Evolutionary conservation across 306 rosid genomes (phyloP).

Genomic region (Cicer arietinum): DNA sequence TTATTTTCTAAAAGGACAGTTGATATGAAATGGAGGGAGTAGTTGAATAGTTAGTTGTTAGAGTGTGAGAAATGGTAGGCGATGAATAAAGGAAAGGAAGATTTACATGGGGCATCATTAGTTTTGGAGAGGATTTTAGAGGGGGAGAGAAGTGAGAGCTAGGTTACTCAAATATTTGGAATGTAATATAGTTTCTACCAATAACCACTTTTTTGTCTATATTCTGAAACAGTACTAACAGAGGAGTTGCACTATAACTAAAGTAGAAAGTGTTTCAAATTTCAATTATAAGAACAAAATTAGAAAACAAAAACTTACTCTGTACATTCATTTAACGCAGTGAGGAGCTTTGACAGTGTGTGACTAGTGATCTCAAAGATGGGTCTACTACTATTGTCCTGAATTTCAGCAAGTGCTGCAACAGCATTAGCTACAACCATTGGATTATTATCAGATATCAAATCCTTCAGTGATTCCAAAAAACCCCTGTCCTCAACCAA

Average conservation of each 20-base stretch:
- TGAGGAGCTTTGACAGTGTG: slow-evolving; percentile 94
- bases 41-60: background rate
- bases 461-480: slow-evolving; percentile 93
- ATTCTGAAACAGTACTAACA: slow-evolving; percentile 2
- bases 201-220: slow-evolving; percentile 1
- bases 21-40: background rate
- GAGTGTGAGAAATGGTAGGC: background rate
- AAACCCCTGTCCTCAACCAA: slow-evolving; percentile 98
- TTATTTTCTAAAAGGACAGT: background rate
- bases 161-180: background rate
- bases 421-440: slow-evolving; percentile 99
- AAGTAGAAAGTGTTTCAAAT: background rate
- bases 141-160: slow-evolving; percentile 2
- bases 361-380: slow-evolving; percentile 89
- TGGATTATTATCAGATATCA: slow-evolving; percentile 98
- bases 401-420: slow-evolving; percentile 97
- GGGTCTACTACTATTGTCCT: slow-evolving; percentile 83
- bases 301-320: slow-evolving; percentile 69
- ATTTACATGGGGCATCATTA: background rate
- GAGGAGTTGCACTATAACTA: slow-evolving; percentile 7
- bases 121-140: slow-evolving; percentile 13
- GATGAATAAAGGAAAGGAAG: background rate
- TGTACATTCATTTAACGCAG: slow-evolving; percentile 98
- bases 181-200: background rate
- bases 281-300: slow-evolving; percentile 32